Evolutionary conservation across 306 rosid species (phyloP).

Genomic region (Urtica urens): DNA sequence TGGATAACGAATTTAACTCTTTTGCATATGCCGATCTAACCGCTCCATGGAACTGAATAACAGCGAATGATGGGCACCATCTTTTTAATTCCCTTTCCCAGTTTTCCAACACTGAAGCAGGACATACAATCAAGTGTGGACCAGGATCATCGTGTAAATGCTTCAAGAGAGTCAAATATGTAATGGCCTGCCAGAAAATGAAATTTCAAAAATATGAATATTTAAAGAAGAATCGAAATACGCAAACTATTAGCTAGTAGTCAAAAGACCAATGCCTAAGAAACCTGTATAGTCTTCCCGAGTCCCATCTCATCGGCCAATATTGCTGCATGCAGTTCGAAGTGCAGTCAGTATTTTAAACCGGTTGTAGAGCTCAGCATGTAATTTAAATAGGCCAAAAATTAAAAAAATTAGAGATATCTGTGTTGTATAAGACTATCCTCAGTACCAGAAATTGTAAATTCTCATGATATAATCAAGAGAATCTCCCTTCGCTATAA

Average conservation of each 20-base stretch:
- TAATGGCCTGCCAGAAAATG: conserved; percentile 61
- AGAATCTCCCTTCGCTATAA: too few relatives aligned
- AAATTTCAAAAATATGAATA: conserved; percentile 4
- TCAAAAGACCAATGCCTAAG: conserved; percentile 8
- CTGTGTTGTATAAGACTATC: too few relatives aligned
- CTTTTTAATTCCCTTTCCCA: conserved; percentile 90
- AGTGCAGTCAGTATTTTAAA: background rate
- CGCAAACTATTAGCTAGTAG: too few relatives aligned
- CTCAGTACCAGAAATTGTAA: background rate
- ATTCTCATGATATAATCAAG: too few relatives aligned
- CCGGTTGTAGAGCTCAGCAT: background rate
- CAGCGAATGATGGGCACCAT: conserved; percentile 87
- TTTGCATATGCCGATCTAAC: conserved; percentile 60
- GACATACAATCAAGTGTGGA: conserved; percentile 96
- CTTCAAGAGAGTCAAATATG: conserved; percentile 70
- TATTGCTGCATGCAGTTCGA: conserved; percentile 52
- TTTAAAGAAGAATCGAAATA: background rate
- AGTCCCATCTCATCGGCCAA: conserved; percentile 99
- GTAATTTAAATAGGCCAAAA: background rate
- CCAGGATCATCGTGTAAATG: conserved; percentile 77
- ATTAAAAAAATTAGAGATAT: too few relatives aligned
- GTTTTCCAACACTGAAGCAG: conserved; percentile 98
- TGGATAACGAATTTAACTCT: conserved; percentile 69
- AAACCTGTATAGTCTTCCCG: conserved; percentile 92
- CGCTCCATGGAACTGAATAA: conserved; percentile 86